phyloP scores from a whole-genome alignment of 1,139 yeast species.

The Diutina siamensis region DNA sequence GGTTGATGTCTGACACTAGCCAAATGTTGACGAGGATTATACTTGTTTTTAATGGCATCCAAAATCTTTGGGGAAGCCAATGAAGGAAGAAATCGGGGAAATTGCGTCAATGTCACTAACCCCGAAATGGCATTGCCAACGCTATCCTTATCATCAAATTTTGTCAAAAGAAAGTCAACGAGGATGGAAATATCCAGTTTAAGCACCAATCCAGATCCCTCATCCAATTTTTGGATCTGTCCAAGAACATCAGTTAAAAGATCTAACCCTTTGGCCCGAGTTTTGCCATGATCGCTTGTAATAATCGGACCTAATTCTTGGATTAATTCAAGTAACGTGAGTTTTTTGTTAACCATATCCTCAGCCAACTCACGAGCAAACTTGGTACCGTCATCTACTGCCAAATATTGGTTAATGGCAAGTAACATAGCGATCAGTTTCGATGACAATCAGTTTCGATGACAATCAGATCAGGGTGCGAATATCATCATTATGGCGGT shows the following conservation, averaged over 20 bases:
- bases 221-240: not conserved
- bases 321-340: not conserved
- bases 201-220: slow-evolving; percentile 17
- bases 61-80: slow-evolving; percentile 25
- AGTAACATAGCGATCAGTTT: too few relatives aligned
- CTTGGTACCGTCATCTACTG: not conserved
- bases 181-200: slow-evolving; percentile 61
- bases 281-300: not conserved
- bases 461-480: too few relatives aligned
- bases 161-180: slow-evolving; percentile 48
- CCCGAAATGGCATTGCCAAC: slow-evolving; percentile 45
- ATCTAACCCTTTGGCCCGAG: not conserved
- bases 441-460: too few relatives aligned
- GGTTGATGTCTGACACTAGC: slow-evolving; percentile 57
- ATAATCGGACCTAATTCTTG: slow-evolving; percentile 1
- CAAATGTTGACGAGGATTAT: slow-evolving; percentile 49
- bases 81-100: slow-evolving; percentile 30
- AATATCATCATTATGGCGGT: too few relatives aligned
- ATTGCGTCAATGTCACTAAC: slow-evolving; percentile 36
- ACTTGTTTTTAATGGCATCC: slow-evolving; percentile 27
- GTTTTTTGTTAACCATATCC: not conserved
- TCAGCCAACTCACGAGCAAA: not conserved
- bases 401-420: slow-evolving; percentile 1
- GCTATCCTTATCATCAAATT: slow-evolving; percentile 54
- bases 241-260: not conserved